These are phyloP conservation scores for Zymoseptoria brevis DNA, from an alignment of 2,329 filamentous ascomycete genomes.

Conservation along the genomic window DNA sequence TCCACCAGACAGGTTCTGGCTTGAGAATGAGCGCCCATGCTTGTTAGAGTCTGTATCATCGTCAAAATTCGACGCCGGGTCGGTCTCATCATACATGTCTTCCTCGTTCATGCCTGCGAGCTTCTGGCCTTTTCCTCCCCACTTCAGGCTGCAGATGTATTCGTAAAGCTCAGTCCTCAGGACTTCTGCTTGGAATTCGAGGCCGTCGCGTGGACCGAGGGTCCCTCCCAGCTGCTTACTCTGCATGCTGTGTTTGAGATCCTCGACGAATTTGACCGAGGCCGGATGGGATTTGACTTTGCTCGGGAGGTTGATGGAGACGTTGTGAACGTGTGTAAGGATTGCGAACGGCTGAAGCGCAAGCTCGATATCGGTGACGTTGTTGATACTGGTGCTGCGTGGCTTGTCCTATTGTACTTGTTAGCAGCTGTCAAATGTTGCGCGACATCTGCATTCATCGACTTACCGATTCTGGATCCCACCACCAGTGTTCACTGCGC, in stretches of 20 bases:
- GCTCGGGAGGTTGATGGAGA: constrained; percentile 18
- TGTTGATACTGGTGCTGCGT: constrained; percentile 18
- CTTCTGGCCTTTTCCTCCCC: not conserved
- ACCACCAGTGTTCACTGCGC: constrained; percentile 17
- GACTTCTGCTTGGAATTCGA: constrained; percentile 2
- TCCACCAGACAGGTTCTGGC: not conserved
- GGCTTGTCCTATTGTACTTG: constrained; percentile 6
- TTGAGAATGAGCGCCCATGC: not conserved
- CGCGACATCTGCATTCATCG: not conserved
- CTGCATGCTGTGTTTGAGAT: constrained; percentile 15
- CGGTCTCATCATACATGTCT: not conserved
- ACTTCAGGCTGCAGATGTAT: not conserved
- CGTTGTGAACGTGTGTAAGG: constrained; percentile 20
- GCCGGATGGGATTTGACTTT: constrained; percentile 9
- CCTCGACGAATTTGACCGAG: constrained; percentile 14
- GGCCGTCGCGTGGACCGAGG: not conserved
- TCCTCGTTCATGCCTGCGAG: not conserved
- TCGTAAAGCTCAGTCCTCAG: not conserved
- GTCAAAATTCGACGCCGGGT: not conserved
- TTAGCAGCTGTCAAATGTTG: not conserved
- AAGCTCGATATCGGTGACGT: constrained; percentile 22
- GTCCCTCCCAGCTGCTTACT: constrained; percentile 1
- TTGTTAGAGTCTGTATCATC: not conserved
- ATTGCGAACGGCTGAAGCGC: constrained; percentile 19
- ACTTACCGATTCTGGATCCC: constrained; percentile 11